Conservation (phyloP, 345 rosid species). For the Acer saccharum region DNA sequence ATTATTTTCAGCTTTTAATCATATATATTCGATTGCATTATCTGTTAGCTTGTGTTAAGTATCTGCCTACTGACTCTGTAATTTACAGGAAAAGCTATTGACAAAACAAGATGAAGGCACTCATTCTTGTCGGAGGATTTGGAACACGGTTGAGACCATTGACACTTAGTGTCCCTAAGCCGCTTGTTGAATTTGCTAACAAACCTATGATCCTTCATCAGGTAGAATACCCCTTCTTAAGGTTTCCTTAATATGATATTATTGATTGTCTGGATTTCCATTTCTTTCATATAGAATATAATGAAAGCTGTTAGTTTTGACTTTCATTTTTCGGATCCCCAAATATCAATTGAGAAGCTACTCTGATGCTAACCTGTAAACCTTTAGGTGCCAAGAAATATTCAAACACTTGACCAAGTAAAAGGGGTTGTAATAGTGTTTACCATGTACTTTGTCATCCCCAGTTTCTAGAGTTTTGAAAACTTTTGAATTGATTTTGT, state of each 20-base stretch:
- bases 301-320: conserved; percentile 4
- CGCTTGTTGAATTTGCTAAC: conserved; percentile 97
- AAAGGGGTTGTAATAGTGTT: not conserved
- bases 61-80: conserved; percentile 17
- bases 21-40: conserved; percentile 4
- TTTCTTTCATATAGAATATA: not conserved
- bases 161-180: conserved; percentile 97
- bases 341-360: not conserved
- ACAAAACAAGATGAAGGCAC: conserved; percentile 80
- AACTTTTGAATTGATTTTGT: not conserved
- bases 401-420: conserved; percentile 15
- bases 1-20: not conserved
- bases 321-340: conserved; percentile 7
- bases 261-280: not conserved
- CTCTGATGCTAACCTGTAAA: not conserved
- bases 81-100: conserved; percentile 41
- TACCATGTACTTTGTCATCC: conserved; percentile 4
- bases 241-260: not conserved
- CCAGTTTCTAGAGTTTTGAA: conserved; percentile 7
- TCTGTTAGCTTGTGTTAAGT: not conserved
- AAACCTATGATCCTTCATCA: conserved; percentile 99
- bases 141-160: conserved; percentile 97
- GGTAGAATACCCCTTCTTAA: conserved; percentile 43
- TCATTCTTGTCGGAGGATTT: conserved; percentile 98
- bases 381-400: not conserved